phyloP scores from a whole-genome alignment of 495 filamentous ascomycete species.

The Penicillium crystallinum region DNA sequence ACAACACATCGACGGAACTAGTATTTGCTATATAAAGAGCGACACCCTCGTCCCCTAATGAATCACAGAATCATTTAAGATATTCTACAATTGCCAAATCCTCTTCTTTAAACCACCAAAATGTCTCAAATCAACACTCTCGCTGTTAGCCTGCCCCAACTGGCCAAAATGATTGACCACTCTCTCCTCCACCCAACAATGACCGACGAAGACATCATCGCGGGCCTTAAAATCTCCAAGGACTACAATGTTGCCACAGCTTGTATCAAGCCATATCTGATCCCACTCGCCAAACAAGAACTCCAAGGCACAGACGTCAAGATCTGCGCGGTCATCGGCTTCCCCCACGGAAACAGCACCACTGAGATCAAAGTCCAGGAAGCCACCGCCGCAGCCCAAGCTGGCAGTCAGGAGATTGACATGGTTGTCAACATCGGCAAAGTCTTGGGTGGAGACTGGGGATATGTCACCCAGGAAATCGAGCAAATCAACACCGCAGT shows the following conservation, averaged over 20 bases:
- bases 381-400: conserved; percentile 40
- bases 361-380: conserved; percentile 50
- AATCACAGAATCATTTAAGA: too few relatives aligned
- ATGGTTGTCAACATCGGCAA: conserved; percentile 58
- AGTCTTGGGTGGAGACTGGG: conserved; percentile 50
- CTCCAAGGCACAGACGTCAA: conserved; percentile 45
- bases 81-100: not conserved
- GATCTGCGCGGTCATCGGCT: conserved; percentile 54
- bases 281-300: conserved; percentile 41
- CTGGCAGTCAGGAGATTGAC: conserved; percentile 51
- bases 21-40: not conserved
- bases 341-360: conserved; percentile 54
- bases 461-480: conserved; percentile 49
- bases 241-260: conserved; percentile 49
- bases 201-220: conserved; percentile 48
- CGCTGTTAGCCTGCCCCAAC: conserved; percentile 44
- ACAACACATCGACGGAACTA: too few relatives aligned
- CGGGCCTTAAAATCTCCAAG: conserved; percentile 44
- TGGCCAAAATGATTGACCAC: conserved; percentile 58
- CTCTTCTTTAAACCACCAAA: not conserved
- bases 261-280: conserved; percentile 51
- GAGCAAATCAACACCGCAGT: conserved; percentile 44
- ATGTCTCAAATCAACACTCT: conserved; percentile 23
- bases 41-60: too few relatives aligned
- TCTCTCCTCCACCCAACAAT: conserved; percentile 57